Conservation (phyloP, 1,284 basidiomycete species). For the Fomitopsis betulina region DNA sequence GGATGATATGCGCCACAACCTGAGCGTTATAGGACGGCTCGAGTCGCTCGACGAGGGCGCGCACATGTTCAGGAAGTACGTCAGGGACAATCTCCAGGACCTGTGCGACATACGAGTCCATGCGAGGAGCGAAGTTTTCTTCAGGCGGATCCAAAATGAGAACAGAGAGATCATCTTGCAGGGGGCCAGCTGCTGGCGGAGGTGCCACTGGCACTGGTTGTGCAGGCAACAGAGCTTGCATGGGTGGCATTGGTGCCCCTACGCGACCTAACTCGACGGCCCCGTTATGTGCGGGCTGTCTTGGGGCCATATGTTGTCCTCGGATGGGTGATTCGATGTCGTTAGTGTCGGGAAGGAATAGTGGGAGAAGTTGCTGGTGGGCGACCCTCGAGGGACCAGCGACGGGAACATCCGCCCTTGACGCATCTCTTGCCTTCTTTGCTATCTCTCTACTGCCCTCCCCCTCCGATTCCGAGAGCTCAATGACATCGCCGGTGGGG, state of each 20-base stretch:
- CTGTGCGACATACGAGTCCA: constrained; percentile 34
- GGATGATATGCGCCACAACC: constrained; percentile 51
- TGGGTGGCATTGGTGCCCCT: background rate
- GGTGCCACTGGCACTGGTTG: constrained; percentile 8
- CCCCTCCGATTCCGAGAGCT: constrained; percentile 17
- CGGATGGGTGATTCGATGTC: background rate
- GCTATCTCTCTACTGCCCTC: background rate
- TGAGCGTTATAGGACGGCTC: constrained; percentile 25
- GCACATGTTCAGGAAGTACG: constrained; percentile 49
- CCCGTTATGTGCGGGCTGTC: background rate
- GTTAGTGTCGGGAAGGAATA: background rate
- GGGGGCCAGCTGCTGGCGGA: background rate
- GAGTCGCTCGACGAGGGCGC: constrained; percentile 40
- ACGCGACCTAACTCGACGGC: background rate
- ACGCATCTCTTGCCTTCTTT: background rate
- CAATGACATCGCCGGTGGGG: constrained; percentile 14
- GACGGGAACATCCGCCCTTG: background rate
- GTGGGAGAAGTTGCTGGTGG: background rate
- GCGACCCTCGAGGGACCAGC: background rate
- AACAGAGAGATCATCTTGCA: background rate
- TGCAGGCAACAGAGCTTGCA: background rate
- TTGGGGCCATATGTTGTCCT: background rate
- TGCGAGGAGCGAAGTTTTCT: background rate
- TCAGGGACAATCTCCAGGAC: constrained; percentile 68
- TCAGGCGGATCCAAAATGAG: background rate